Evolutionary conservation across 1,284 basidiomycete genomes (phyloP).

Genomic region (Malassezia sympodialis): DNA sequence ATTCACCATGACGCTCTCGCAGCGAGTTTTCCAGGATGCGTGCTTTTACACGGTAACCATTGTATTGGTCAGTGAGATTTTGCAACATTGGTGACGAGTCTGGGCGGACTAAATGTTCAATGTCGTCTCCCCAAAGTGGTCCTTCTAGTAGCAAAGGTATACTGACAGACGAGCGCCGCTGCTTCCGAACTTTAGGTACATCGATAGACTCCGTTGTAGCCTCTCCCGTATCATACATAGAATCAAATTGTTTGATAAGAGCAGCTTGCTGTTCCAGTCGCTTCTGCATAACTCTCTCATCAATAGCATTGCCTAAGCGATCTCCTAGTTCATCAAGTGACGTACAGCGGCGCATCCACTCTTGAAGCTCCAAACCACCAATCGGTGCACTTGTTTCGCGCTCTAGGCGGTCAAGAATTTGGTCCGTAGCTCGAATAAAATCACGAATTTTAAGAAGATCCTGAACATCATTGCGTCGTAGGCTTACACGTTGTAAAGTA

Average conservation of each 20-base stretch:
- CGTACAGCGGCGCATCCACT: constrained; percentile 13
- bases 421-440: constrained; percentile 24
- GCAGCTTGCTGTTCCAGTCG: constrained; percentile 31
- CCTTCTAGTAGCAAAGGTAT: not conserved
- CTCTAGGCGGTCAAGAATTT: constrained; percentile 14
- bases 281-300: constrained; percentile 40
- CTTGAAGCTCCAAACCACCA: constrained; percentile 8
- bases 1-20: constrained; percentile 20
- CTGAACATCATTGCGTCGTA: constrained; percentile 37
- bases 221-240: constrained; percentile 8
- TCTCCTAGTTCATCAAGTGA: constrained; percentile 22
- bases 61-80: constrained; percentile 22
- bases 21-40: constrained; percentile 22
- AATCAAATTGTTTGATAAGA: not conserved
- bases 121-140: constrained; percentile 31
- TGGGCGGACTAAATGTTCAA: constrained; percentile 43
- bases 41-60: constrained; percentile 21
- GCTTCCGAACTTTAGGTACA: constrained; percentile 5
- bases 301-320: constrained; percentile 35
- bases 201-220: constrained; percentile 16
- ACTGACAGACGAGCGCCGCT: not conserved
- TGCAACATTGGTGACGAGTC: constrained; percentile 24
- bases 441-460: constrained; percentile 42
- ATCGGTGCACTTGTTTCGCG: not conserved
- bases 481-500: constrained; percentile 34